Conservation (phyloP, 2,329 filamentous ascomycete species). For the Botrytis fragariae region DNA sequence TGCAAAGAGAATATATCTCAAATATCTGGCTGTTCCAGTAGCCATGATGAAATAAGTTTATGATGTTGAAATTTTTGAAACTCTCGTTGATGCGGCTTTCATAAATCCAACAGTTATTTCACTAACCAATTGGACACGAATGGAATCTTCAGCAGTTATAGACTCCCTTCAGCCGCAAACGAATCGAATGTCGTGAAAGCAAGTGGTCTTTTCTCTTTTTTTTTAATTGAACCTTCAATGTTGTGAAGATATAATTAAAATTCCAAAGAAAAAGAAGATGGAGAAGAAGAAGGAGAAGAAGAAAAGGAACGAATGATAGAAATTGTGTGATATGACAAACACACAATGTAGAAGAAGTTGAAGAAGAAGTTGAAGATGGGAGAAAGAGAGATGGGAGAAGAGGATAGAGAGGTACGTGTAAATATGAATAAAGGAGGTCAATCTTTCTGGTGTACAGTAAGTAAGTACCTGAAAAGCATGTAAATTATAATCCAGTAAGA, state of each 20-base stretch:
- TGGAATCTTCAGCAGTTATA: not conserved
- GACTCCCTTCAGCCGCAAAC: not conserved
- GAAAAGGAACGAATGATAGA: not conserved
- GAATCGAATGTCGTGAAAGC: not conserved
- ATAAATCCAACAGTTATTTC: not conserved
- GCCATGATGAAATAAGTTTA: slow-evolving; percentile 32
- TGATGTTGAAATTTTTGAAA: not conserved
- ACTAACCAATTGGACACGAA: slow-evolving; percentile 19
- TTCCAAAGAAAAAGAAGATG: not conserved
- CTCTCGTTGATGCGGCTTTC: slow-evolving; percentile 5
- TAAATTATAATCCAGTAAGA: not conserved
- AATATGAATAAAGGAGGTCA: slow-evolving; percentile 15
- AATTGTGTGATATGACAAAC: not conserved
- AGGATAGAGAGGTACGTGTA: not conserved
- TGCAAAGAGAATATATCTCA: slow-evolving; percentile 76
- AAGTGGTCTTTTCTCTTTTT: not conserved
- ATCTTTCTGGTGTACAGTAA: not conserved
- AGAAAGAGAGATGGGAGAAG: not conserved
- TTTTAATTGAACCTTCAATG: not conserved
- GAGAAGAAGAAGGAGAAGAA: not conserved
- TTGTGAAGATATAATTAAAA: not conserved
- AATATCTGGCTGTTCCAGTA: slow-evolving; percentile 56
- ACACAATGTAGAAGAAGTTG: not conserved
- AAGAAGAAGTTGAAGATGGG: not conserved
- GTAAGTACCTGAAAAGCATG: not conserved